Base-by-base conservation (phyloP, 306 rosid genomes). In the Abrus pulchellus region DNA sequence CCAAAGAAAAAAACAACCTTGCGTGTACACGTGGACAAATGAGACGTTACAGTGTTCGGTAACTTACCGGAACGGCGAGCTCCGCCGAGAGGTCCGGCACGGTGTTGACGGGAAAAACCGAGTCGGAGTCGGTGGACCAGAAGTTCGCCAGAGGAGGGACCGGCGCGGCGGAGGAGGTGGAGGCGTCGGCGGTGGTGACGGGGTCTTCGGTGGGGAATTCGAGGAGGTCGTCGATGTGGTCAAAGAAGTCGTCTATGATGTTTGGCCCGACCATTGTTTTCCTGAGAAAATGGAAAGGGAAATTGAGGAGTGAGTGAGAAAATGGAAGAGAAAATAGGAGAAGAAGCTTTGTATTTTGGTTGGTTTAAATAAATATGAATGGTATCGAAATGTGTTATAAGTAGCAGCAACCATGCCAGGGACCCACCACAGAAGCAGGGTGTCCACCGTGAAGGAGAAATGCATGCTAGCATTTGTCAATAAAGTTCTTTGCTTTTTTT, bases 151-250 rank as follows among this genome's bases (percentile, higher is more conserved):
- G 90, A 12, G 87, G 20, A 3, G 4, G 4, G 36, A 27, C 54
- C 14, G 54, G 36, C n/a, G 4, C 36, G 20, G 34, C 40, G 50
- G 52, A 49, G 50, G 71, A 1, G 67, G 20, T 5, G 72, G 85
- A 13, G 74, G 9, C 1, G 64, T 80, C 32, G 48, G 83, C 45
- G 40, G 89, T 20, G 20, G 20, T 20, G 20, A 20, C 86, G 40
- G 87, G 84, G 10, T 86, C 83, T 9, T 87, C 91, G 1, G 64
- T 41, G 4, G 97, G 91, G 83, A 92, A 90, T 34, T 90, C 94
- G 11, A 92, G 90, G 38, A 93, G 85, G 87, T 93, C 97, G 49
- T 93, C 97, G 55, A 93, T 93, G 71, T 91, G 92, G 81, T 93
- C 96, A 81, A 93, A 93, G 94, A 91, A 89, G 90, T 93, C 97